These are phyloP conservation scores for Metarhizium rileyi DNA, from an alignment of 2,329 filamentous ascomycete genomes.

Conservation along the genomic window DNA sequence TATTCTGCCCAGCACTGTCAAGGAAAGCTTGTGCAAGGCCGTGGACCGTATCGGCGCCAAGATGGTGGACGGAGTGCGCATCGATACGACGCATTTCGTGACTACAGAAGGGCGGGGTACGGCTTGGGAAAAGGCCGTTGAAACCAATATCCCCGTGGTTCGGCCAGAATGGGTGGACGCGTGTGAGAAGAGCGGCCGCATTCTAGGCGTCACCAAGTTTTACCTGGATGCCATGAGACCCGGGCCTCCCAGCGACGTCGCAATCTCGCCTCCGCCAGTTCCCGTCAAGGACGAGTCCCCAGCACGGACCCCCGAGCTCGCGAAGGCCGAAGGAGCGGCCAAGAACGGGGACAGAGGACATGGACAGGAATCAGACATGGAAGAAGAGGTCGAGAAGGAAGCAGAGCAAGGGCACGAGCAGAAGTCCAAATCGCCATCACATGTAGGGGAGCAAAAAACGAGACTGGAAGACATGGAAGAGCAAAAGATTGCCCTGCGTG, in stretches of 20 bases:
- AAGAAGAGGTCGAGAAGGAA: slow-evolving; percentile 15
- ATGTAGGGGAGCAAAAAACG: slow-evolving; percentile 45
- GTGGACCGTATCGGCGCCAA: slow-evolving; percentile 88
- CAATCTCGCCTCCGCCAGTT: slow-evolving; percentile 20
- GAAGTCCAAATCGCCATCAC: slow-evolving; percentile 21
- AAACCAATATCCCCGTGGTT: slow-evolving; percentile 97
- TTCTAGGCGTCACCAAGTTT: slow-evolving; percentile 90
- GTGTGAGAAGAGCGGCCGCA: slow-evolving; percentile 87
- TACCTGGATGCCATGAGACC: slow-evolving; percentile 72
- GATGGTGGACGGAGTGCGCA: slow-evolving; percentile 79
- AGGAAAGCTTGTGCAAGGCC: slow-evolving; percentile 63
- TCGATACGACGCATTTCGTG: slow-evolving; percentile 97
- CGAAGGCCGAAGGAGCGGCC: slow-evolving; percentile 18
- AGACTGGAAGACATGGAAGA: slow-evolving; percentile 44
- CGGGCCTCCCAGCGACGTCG: slow-evolving; percentile 29
- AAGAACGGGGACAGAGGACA: slow-evolving; percentile 13
- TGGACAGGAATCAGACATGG: slow-evolving; percentile 8
- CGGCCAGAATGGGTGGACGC: slow-evolving; percentile 95
- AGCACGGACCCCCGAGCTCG: slow-evolving; percentile 12
- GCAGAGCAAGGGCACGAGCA: slow-evolving; percentile 22
- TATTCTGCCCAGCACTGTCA: slow-evolving; percentile 62
- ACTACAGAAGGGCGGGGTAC: slow-evolving; percentile 86
- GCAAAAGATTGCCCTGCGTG: slow-evolving; percentile 42
- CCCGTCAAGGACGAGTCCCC: slow-evolving; percentile 16
- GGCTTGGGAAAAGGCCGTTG: slow-evolving; percentile 90